Evolutionary conservation across 1,284 basidiomycete species (phyloP).

Genomic region (Exsudoporus floridanus): DNA sequence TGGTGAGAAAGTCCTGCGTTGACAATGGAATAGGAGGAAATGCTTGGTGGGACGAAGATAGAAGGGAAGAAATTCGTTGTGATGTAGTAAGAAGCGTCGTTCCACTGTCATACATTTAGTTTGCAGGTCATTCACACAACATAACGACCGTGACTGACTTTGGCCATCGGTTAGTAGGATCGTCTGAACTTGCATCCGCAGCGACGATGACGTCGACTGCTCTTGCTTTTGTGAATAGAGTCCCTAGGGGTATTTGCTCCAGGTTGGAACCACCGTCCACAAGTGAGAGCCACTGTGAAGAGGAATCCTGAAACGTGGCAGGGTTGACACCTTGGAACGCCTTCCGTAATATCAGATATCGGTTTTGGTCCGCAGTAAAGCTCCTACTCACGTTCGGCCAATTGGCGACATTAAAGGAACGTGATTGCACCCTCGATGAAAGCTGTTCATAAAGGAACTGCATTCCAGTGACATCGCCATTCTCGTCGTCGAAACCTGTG

Average conservation of each 20-base stretch:
- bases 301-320: slow-evolving; percentile 48
- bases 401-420: slow-evolving; percentile 61
- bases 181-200: slow-evolving; percentile 65
- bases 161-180: slow-evolving; percentile 56
- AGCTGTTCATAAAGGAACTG: slow-evolving; percentile 51
- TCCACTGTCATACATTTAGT: slow-evolving; percentile 42
- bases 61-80: slow-evolving; percentile 43
- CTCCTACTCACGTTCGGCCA: slow-evolving; percentile 54
- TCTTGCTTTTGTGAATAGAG: slow-evolving; percentile 63
- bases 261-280: slow-evolving; percentile 60
- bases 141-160: slow-evolving; percentile 47
- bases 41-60: slow-evolving; percentile 54
- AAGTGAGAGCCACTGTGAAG: slow-evolving; percentile 51
- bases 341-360: slow-evolving; percentile 19
- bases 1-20: slow-evolving; percentile 53
- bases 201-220: slow-evolving; percentile 69
- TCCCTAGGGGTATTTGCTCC: slow-evolving; percentile 66
- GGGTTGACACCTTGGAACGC: slow-evolving; percentile 53
- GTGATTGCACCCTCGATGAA: slow-evolving; percentile 44
- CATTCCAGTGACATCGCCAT: slow-evolving; percentile 41
- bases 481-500: slow-evolving; percentile 18
- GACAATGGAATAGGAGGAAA: slow-evolving; percentile 64
- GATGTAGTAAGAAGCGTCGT: slow-evolving; percentile 44
- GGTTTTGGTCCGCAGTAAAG: background rate
- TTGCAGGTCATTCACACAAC: background rate